A percentile compares a stretch with the other conserved stretches of the same genome.
Conservation (phyloP, 2,329 filamentous ascomycete species). For the Nothopassalora personata region DNA sequence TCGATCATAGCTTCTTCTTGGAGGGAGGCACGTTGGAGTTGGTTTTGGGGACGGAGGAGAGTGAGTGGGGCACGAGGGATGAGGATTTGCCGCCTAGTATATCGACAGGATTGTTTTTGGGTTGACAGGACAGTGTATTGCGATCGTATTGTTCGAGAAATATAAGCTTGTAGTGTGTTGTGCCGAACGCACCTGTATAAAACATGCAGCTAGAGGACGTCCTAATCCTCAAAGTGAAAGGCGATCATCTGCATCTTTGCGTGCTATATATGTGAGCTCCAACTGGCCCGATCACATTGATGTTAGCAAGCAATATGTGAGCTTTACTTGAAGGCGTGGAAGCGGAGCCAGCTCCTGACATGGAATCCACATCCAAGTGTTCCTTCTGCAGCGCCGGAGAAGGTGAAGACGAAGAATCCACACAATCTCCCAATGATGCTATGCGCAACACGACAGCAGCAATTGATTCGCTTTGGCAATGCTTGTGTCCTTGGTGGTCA, state of each 20-base stretch:
- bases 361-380: background rate
- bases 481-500: slow-evolving; percentile 51
- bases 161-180: too few species aligned
- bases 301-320: too few species aligned
- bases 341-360: too few species aligned
- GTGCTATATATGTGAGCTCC: too few species aligned
- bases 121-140: background rate
- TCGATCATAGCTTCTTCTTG: slow-evolving; percentile 62
- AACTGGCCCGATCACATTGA: too few species aligned
- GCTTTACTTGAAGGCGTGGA: too few species aligned
- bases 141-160: too few species aligned
- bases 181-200: too few species aligned
- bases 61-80: slow-evolving; percentile 45
- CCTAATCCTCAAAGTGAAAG: too few species aligned
- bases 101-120: slow-evolving; percentile 18
- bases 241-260: too few species aligned
- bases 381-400: background rate
- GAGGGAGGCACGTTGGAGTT: slow-evolving; percentile 60
- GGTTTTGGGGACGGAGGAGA: slow-evolving; percentile 49
- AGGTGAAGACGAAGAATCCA: background rate
- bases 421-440: background rate
- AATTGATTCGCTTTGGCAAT: slow-evolving; percentile 59
- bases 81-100: slow-evolving; percentile 46
- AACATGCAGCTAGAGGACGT: too few species aligned
- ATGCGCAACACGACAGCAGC: slow-evolving; percentile 24